These are phyloP conservation scores for Triglochin maritima DNA, from an alignment of 106 monocot genomes.

Conservation along the genomic window DNA sequence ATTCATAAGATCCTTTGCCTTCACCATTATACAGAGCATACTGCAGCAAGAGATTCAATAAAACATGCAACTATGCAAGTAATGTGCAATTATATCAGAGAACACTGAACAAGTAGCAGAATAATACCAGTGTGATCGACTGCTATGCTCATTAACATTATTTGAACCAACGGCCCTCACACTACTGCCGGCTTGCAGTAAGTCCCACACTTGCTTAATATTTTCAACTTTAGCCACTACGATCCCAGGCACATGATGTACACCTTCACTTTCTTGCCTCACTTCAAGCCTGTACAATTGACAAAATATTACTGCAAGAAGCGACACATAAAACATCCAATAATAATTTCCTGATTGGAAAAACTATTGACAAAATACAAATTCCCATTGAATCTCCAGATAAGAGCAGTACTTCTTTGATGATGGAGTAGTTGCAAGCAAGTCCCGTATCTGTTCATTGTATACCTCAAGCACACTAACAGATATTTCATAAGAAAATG, in stretches of 20 bases:
- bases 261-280: slow-evolving; percentile 61
- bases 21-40: slow-evolving; percentile 38
- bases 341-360: no score
- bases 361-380: background rate
- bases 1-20: slow-evolving; percentile 65
- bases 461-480: slow-evolving; percentile 93
- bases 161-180: slow-evolving; percentile 83
- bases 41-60: slow-evolving; percentile 2
- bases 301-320: no score
- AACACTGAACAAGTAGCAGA: background rate
- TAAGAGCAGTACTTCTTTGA: slow-evolving; percentile 50
- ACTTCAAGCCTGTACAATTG: slow-evolving; percentile 51
- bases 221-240: slow-evolving; percentile 65
- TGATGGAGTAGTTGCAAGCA: slow-evolving; percentile 59
- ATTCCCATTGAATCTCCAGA: background rate
- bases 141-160: slow-evolving; percentile 87
- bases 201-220: slow-evolving; percentile 69
- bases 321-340: no score
- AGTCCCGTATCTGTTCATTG: slow-evolving; percentile 82
- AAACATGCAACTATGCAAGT: background rate
- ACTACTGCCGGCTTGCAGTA: slow-evolving; percentile 66
- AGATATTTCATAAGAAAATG: slow-evolving; percentile 46
- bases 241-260: slow-evolving; percentile 70
- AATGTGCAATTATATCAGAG: background rate
- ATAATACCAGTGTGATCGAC: slow-evolving; percentile 80